Conservation (phyloP, 176 grass and related monocot species). For the Dendrocalamus sinicus region DNA sequence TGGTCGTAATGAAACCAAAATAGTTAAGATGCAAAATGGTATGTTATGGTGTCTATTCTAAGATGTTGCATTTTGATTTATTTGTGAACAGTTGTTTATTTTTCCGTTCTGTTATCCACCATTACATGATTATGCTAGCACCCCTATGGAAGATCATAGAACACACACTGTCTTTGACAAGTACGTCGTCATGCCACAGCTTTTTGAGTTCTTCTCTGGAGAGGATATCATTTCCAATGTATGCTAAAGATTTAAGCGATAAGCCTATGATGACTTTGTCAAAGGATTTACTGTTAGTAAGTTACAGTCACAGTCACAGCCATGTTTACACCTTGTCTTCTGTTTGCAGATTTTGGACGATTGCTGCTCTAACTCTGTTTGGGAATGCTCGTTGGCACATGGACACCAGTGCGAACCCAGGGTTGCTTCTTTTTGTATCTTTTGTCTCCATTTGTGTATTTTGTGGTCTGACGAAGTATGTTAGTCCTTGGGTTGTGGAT, state of each 20-base stretch:
- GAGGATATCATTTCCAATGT: background rate
- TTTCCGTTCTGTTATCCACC: background rate
- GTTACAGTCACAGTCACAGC: background rate
- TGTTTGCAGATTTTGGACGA: background rate
- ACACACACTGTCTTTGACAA: background rate
- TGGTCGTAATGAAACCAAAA: background rate
- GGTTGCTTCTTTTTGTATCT: too few relatives aligned
- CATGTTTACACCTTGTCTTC: background rate
- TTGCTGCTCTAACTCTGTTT: background rate
- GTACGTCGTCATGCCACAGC: background rate
- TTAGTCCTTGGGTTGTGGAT: background rate
- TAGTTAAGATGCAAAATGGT: background rate
- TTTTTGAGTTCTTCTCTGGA: background rate
- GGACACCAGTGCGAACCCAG: background rate
- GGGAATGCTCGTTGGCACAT: background rate
- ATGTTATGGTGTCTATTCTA: background rate
- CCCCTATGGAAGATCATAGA: background rate
- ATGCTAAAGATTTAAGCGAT: background rate
- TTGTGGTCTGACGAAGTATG: background rate
- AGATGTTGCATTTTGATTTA: background rate
- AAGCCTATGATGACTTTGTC: too few relatives aligned
- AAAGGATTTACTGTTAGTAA: background rate
- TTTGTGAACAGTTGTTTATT: background rate
- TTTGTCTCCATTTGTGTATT: background rate
- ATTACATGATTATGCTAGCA: background rate